Base-by-base conservation (phyloP, 805 yeast genomes). In the Cyberlindnera galapagoensis region DNA sequence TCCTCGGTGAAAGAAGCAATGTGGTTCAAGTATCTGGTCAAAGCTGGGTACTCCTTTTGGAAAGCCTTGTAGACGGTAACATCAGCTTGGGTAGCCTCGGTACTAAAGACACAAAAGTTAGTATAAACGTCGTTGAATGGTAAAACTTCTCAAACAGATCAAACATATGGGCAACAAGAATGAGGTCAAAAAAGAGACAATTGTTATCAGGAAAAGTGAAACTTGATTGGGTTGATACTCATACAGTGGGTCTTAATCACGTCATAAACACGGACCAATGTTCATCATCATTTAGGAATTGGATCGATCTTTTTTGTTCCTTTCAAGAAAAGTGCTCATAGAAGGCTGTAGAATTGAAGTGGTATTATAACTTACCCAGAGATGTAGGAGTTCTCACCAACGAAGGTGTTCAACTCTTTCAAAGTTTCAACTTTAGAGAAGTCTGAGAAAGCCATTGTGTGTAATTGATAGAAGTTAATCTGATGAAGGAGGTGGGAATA, bases 11-110 rank as follows among this genome's bases (percentile, higher is more conserved):
- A 83, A 43, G 96, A 79, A 64, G 94, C 92, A 61, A 90, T 82
- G 83, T 90, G 97, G 81, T 85, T 85, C 77, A 82, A 86, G 97
- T 97, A 92, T 77, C 97, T 88, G 62, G 95, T 69, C 62, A 87
- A 87, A 67, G 83, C 80, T 66, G 97, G 96, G 84, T 68, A 90
- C 67, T 80, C 67, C 57, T 73, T 60, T 74, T 87, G 87, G 82
- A 79, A 90, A 68, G 96, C 87, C 75, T 85, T 77, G 90, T 79
- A 90, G 57, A 76, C 86, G 54, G 88, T 64, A 46, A 83, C 97
- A 63, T 90, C 97, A 62, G 96, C 95, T 71, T 86, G 95, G 56
- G 97, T 70, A 49, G 95, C 94, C 56, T 86, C 63, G 52, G 87
- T 67, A 68, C 95, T 85, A 46, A 41, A 18, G 14, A n/a, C 11